Percentiles rank a stretch among this genome's conserved stretches.
Conservation (phyloP, 352 stramenopile genomes). For the Globisporangium camurandrum region DNA sequence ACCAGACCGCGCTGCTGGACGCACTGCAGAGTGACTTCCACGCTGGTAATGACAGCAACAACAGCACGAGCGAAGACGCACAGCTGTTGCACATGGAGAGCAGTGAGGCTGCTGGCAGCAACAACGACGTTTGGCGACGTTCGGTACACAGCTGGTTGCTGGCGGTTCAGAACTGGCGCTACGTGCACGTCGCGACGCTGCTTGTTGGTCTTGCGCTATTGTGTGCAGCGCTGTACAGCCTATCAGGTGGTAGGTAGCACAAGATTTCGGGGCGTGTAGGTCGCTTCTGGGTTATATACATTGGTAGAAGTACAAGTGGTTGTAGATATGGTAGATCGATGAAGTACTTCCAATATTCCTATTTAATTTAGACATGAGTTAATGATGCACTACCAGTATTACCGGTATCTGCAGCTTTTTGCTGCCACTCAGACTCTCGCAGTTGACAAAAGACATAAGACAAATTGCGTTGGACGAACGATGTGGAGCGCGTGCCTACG, state of each 20-base stretch:
- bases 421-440: too few species aligned
- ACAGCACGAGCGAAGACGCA: slow-evolving; percentile 8
- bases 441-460: too few species aligned
- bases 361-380: too few species aligned
- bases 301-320: neutral
- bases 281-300: neutral
- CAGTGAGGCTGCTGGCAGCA: neutral
- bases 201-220: slow-evolving; percentile 14
- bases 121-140: neutral
- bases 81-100: slow-evolving; percentile 5
- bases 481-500: slow-evolving; percentile 9
- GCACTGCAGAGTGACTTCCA: neutral
- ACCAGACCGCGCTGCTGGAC: neutral
- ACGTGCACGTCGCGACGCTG: neutral
- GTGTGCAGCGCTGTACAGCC: slow-evolving; percentile 11
- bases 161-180: neutral
- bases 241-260: slow-evolving; percentile 4
- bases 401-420: too few species aligned
- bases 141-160: too few species aligned
- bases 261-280: too few species aligned
- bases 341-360: too few species aligned
- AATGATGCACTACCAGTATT: too few species aligned
- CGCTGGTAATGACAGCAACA: too few species aligned
- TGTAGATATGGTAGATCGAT: too few species aligned
- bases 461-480: too few species aligned